Evolutionary conservation across 192 early-diverging fungal species (phyloP).

Genomic region (Coemansia sp.): DNA sequence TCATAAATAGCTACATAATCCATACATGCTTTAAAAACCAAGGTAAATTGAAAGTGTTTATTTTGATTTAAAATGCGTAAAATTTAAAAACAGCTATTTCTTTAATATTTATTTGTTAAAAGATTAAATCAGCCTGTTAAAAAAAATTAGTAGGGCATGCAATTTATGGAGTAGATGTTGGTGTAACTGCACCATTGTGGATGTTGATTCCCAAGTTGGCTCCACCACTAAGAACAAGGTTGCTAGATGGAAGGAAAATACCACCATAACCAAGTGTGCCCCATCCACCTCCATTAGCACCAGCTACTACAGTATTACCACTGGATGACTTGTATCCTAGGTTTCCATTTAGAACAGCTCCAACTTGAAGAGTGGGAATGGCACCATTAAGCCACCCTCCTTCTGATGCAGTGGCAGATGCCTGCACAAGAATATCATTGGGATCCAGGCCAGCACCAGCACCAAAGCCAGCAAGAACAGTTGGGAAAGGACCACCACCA

Average conservation of each 20-base stretch:
- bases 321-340: conserved; percentile 8
- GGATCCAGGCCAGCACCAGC: conserved; percentile 11
- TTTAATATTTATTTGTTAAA: not conserved
- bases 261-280: conserved; percentile 25
- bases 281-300: conserved; percentile 10
- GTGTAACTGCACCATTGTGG: conserved; percentile 11
- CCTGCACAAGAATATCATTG: conserved; percentile 15
- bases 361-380: conserved; percentile 18
- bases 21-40: no score
- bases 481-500: conserved; percentile 21
- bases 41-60: no score
- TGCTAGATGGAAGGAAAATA: conserved; percentile 23
- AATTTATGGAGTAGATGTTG: not conserved
- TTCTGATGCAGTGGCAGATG: conserved; percentile 19
- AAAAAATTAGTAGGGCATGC: not conserved
- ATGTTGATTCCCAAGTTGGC: conserved; percentile 16
- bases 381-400: conserved; percentile 23
- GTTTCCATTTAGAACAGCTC: conserved; percentile 11
- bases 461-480: conserved; percentile 8
- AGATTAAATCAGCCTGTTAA: not conserved
- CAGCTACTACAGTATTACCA: conserved; percentile 7
- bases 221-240: conserved; percentile 9
- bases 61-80: no score
- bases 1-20: no score
- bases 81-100: no score